A percentile compares a stretch with the other conserved stretches of the same genome.
phyloP scores from a whole-genome alignment of 768 basidiomycete genomes.

The Boletellus emodensis region DNA sequence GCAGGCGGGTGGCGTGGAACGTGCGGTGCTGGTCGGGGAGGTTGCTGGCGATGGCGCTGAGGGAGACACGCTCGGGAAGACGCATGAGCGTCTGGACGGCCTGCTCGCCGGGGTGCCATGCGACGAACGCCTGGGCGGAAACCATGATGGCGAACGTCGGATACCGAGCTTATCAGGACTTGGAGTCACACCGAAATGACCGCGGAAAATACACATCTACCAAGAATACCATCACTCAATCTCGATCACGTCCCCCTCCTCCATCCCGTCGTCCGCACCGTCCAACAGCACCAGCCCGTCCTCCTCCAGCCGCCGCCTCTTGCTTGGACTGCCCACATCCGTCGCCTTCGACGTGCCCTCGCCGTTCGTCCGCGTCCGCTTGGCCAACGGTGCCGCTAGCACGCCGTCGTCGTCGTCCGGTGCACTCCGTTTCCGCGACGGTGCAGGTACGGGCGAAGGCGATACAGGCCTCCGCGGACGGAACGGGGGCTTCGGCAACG shows the following conservation, averaged over 20 bases:
- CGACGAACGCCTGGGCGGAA: constrained; percentile 26
- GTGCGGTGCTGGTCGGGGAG: constrained; percentile 32
- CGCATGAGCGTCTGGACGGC: constrained; percentile 25
- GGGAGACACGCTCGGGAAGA: constrained; percentile 21
- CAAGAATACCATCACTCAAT: constrained; percentile 41
- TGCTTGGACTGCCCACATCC: constrained; percentile 50
- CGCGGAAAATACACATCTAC: no score
- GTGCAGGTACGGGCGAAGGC: constrained; percentile 37
- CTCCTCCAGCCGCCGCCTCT: constrained; percentile 62
- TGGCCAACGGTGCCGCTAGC: constrained; percentile 54
- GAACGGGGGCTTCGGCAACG: constrained; percentile 54
- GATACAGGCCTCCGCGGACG: constrained; percentile 39
- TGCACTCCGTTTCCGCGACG: constrained; percentile 53
- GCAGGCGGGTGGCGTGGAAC: constrained; percentile 29
- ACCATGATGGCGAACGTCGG: no score
- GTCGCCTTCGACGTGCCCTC: constrained; percentile 2
- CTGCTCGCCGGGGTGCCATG: constrained; percentile 41
- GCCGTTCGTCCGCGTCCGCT: constrained; percentile 43
- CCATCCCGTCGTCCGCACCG: constrained; percentile 48
- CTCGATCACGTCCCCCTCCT: constrained; percentile 54
- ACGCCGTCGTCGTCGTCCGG: constrained; percentile 48
- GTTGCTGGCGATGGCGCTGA: constrained; percentile 21
- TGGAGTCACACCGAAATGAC: no score
- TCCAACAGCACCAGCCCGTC: constrained; percentile 74
- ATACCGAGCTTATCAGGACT: no score